Conservation (phyloP, 1,284 basidiomycete species). For the Marasmius oreades region DNA sequence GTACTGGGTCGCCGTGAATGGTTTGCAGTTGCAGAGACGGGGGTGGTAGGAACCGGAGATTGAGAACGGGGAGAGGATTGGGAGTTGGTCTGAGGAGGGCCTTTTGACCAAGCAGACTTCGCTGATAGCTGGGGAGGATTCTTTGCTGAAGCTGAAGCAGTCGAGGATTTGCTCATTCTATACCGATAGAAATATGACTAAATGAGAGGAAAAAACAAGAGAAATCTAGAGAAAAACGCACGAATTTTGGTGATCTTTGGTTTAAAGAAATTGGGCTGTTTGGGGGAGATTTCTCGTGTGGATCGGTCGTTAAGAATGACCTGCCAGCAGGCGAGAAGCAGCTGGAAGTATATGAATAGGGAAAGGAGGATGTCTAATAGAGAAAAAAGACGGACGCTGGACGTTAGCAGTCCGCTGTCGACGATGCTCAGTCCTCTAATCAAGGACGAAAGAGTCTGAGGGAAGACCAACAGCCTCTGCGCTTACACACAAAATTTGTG, state of each 20-base stretch:
- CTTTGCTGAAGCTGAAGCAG: conserved; percentile 67
- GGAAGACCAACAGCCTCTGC: neutral
- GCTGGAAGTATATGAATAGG: conserved; percentile 19
- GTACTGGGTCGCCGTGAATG: conserved; percentile 72
- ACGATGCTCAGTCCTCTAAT: conserved; percentile 13
- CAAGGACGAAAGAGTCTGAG: conserved; percentile 10
- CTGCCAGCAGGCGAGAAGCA: conserved; percentile 81
- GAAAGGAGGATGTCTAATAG: conserved; percentile 11
- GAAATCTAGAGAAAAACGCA: conserved; percentile 30
- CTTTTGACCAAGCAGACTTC: conserved; percentile 82
- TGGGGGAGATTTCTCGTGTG: conserved; percentile 56
- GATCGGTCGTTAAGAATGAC: conserved; percentile 79
- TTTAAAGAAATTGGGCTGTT: conserved; percentile 27
- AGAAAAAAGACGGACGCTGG: conserved; percentile 14
- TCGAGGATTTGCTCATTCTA: conserved; percentile 86
- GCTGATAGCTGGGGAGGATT: conserved; percentile 61
- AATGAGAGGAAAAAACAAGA: conserved; percentile 11
- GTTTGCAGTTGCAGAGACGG: conserved; percentile 45
- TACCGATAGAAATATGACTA: conserved; percentile 6
- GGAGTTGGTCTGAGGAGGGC: conserved; percentile 64
- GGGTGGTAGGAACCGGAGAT: conserved; percentile 59
- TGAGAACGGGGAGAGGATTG: conserved; percentile 65
- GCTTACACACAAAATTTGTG: neutral
- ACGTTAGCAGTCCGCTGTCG: conserved; percentile 13
- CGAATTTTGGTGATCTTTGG: conserved; percentile 42